phyloP scores from a whole-genome alignment of 805 yeast genomes.

The Saturnispora sekii region DNA sequence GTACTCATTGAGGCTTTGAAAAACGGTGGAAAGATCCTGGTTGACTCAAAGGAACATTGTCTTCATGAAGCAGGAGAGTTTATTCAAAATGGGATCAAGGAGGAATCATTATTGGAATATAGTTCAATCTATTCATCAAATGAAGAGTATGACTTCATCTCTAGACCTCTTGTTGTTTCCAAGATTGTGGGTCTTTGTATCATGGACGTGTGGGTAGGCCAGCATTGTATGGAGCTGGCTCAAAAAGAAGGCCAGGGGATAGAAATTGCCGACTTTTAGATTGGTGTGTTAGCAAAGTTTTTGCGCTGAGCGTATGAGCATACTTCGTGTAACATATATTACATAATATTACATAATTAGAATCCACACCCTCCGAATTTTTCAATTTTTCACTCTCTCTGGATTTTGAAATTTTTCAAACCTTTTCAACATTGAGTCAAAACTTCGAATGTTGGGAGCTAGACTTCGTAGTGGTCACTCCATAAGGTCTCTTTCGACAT shows the following conservation, averaged over 20 bases:
- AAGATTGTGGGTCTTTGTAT: slow-evolving; percentile 56
- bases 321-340: no score
- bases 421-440: no score
- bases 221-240: slow-evolving; percentile 29
- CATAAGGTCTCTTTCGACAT: not conserved
- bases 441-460: no score
- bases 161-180: slow-evolving; percentile 30
- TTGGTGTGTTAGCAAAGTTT: not conserved
- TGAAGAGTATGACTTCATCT: slow-evolving; percentile 11
- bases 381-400: no score
- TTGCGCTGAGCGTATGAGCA: no score
- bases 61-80: slow-evolving; percentile 58
- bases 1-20: slow-evolving; percentile 30
- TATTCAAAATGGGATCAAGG: slow-evolving; percentile 34
- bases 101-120: slow-evolving; percentile 36
- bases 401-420: no score
- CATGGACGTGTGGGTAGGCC: slow-evolving; percentile 52
- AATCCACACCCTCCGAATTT: no score
- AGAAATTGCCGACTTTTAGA: slow-evolving; percentile 24
- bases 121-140: slow-evolving; percentile 27
- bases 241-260: slow-evolving; percentile 22
- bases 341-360: no score
- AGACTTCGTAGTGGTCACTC: no score
- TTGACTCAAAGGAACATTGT: slow-evolving; percentile 51
- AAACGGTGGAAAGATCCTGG: slow-evolving; percentile 36